Base-by-base conservation (phyloP, 345 rosid genomes). In the Salix koriyanagi region DNA sequence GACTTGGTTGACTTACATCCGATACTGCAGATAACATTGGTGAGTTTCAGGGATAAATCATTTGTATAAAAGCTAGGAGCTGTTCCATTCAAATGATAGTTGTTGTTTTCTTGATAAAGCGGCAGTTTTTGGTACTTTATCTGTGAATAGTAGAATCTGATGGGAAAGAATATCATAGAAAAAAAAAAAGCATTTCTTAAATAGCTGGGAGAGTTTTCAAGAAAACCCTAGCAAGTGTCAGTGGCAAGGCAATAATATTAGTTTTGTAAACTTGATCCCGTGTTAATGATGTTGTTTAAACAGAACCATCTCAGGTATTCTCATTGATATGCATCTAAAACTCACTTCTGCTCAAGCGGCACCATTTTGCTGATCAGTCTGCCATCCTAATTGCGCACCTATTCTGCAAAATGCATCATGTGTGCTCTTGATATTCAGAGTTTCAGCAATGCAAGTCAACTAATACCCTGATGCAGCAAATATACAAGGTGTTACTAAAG, bases 401-500 rank as follows among this genome's bases (percentile, higher is more conserved):
- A 19, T 37, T 58, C 64, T 23, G 32, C 15, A 13, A 23, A 54
- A 69, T 23, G 11, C 34, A 44, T 15, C 70, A 10, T 65, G 70
- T 19, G 46, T 14, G 44, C 23, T n/a, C 37, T 46, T 41, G 67
- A 70, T 7, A 54, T 75, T 65, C 28, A 50, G 52, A 34, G 3
- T 30, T 54, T 12, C 34, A 70, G 18, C 48, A 61, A 42, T 11
- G 68, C 56, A 13, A 34, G 32, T 30, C 52, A 46, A 46, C 52
- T 14, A 14, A 46, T 46, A 1, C 18, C 34, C 52, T 46, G 52
- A 46, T 46, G 52, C 4, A 46, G 26, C 18, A 26, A 12, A 16
- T 1, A 28, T 62, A 7, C 3, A 58, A 6, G 23, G 34, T 39
- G 58, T n/a, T 19, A 61, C 77, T 75, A 86, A 56, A 83, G 87